Evolutionary conservation across 768 basidiomycete species (phyloP).

Genomic region (Dacryopinax primogenitus): DNA sequence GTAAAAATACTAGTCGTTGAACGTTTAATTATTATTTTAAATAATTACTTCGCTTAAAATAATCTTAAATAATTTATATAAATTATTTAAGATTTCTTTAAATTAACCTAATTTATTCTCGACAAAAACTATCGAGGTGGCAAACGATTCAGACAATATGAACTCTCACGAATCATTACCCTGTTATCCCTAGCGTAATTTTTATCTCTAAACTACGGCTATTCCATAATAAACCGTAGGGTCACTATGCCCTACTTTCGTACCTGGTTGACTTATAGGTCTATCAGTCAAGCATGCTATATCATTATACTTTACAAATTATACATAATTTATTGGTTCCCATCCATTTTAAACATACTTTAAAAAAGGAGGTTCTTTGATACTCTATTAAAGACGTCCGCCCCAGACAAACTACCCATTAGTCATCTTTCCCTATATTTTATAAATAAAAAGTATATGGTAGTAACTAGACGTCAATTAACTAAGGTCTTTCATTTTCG

Average conservation of each 20-base stretch:
- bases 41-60: conserved; percentile 2
- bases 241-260: conserved; percentile 21
- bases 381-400: conserved; percentile 21
- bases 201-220: conserved; percentile 20
- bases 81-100: conserved; percentile 1
- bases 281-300: conserved; percentile 19
- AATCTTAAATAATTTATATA: not conserved
- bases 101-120: conserved; percentile 10
- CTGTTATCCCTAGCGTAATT: conserved; percentile 21
- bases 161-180: conserved; percentile 10
- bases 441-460: conserved; percentile 2
- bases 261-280: conserved; percentile 20
- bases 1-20: conserved; percentile 10
- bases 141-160: conserved; percentile 12
- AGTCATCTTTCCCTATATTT: conserved; percentile 18
- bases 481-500: conserved; percentile 21
- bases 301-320: conserved; percentile 18
- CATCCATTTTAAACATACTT: conserved; percentile 17
- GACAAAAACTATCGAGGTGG: conserved; percentile 10
- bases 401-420: conserved; percentile 21
- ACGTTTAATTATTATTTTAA: conserved; percentile 11
- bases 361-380: conserved; percentile 17
- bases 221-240: conserved; percentile 19
- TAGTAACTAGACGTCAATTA: conserved; percentile 12
- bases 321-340: conserved; percentile 19